These are phyloP conservation scores for Zostera marina DNA, from an alignment of 116 monocot genomes.

Conservation along the genomic window DNA sequence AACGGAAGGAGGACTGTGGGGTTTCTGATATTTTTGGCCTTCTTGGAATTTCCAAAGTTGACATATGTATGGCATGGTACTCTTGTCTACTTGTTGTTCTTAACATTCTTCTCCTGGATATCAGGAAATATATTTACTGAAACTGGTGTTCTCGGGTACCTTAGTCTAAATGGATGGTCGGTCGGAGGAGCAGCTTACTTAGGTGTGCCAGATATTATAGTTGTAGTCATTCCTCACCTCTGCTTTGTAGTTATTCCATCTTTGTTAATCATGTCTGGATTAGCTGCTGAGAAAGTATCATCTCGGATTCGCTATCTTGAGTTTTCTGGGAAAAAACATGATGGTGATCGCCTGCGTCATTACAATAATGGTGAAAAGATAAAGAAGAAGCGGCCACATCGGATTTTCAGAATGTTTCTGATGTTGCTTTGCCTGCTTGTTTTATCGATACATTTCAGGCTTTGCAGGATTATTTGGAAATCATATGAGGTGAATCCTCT, in stretches of 20 bases:
- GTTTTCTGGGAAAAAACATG: slow-evolving; percentile 59
- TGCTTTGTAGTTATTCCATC: slow-evolving; percentile 74
- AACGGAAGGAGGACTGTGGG: slow-evolving; percentile 9
- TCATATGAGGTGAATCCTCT: slow-evolving; percentile 89
- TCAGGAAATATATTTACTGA: slow-evolving; percentile 64
- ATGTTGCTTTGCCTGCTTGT: slow-evolving; percentile 32
- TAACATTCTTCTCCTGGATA: slow-evolving; percentile 74
- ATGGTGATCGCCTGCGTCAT: slow-evolving; percentile 29
- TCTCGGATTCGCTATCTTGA: slow-evolving; percentile 28
- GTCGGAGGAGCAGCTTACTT: slow-evolving; percentile 13
- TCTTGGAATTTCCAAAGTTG: slow-evolving; percentile 48
- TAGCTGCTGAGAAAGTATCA: slow-evolving; percentile 54
- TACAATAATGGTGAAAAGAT: slow-evolving; percentile 6
- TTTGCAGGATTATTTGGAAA: slow-evolving; percentile 63
- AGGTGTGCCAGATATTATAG: slow-evolving; percentile 86
- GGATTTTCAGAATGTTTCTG: slow-evolving; percentile 59
- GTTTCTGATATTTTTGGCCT: slow-evolving; percentile 22
- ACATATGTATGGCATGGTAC: slow-evolving; percentile 45
- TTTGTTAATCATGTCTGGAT: slow-evolving; percentile 43
- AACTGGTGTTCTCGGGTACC: slow-evolving; percentile 27
- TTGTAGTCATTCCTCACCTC: slow-evolving; percentile 80
- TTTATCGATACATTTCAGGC: slow-evolving; percentile 72
- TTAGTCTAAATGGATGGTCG: slow-evolving; percentile 73
- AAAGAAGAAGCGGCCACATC: slow-evolving; percentile 8
- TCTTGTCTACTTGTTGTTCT: slow-evolving; percentile 47